Base-by-base conservation (phyloP, 1,139 yeast species). In the Debaryomyces coudertii region DNA sequence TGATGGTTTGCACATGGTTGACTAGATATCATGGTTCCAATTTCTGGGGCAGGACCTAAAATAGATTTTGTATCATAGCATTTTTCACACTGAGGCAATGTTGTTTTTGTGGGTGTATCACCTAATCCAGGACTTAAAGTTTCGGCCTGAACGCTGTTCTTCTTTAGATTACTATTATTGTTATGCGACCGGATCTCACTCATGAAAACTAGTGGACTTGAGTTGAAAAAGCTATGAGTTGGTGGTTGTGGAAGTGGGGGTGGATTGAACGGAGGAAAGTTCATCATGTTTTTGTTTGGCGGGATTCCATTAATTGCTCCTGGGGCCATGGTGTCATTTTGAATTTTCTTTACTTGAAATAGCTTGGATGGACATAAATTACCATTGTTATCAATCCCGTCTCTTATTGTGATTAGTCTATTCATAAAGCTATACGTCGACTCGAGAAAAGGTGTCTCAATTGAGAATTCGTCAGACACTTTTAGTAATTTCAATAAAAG, bases 201-300 rank as follows among this genome's bases (percentile, higher is more conserved):
- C 51, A 46, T 46, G 29, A 39, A 50, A 7, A 46, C 43, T 15
- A 51, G 29, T 8, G 43, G 42, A 28, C 18, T 43, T 18, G 39
- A 36, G 4, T 37, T 33, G 15, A 46, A 36, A 16, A 43, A 37
- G 18, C 15, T 28, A 18, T 47, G 55, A 4, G 45, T 53, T 0
- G 59, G 57, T 3, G 53, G 52, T 7, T 49, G 45, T 7, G 65
- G 65, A 9, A 38, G 27, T 3, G 67, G 66, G 16, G 54, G 41
- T 0, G 64, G 64, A 33, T 60, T 54, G 48, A 63, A 61, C 1
- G 67, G 66, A 2, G 61, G 60, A 36, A 38, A 58, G 40, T 63
- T 63, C 67, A 63, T 61, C 65, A 63, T 63, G 40, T 63, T 63
- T 23, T 49, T 43, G 18, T 55, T 55, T 1, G 67, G 66, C 2